Conservation (phyloP, 163 green algal species). For the Dunaliella salina region DNA sequence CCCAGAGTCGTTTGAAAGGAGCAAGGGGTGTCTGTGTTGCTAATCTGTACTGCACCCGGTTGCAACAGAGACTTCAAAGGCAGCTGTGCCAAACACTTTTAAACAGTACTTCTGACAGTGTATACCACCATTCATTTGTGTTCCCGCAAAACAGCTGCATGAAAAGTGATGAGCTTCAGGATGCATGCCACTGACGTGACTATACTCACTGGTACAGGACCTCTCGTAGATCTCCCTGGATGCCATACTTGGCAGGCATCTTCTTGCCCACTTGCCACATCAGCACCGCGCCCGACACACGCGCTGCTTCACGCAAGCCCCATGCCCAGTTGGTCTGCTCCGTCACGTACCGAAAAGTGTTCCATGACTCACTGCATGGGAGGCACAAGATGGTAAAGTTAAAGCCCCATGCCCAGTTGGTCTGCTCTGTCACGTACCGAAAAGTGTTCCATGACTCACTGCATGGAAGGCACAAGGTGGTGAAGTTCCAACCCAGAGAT, state of each 20-base stretch:
- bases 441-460: slow-evolving; percentile 87
- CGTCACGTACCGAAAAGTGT: slow-evolving; percentile 96
- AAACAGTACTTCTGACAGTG: too few species aligned
- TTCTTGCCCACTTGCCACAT: slow-evolving; percentile 78
- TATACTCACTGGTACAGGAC: slow-evolving; percentile 49
- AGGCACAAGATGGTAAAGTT: background rate
- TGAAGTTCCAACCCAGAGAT: too few species aligned
- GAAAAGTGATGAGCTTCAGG: too few species aligned
- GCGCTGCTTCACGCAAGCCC: slow-evolving; percentile 58
- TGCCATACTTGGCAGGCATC: slow-evolving; percentile 85
- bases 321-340: slow-evolving; percentile 66
- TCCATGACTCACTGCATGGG: slow-evolving; percentile 66
- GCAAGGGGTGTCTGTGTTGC: too few species aligned
- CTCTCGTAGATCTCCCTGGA: slow-evolving; percentile 73
- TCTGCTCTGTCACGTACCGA: slow-evolving; percentile 90
- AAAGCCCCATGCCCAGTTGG: slow-evolving; percentile 63
- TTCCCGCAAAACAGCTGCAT: too few species aligned
- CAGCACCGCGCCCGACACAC: slow-evolving; percentile 69
- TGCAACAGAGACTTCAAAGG: too few species aligned
- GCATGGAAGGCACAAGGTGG: background rate
- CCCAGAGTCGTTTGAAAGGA: too few species aligned
- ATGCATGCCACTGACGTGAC: background rate
- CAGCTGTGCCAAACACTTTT: too few species aligned
- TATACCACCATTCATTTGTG: too few species aligned
- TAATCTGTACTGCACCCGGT: too few species aligned